Evolutionary conservation across 208 protist genomes (phyloP), one percentile per base, ranked within the genome.

Genomic region (Tetramitus jugosus): DNA sequence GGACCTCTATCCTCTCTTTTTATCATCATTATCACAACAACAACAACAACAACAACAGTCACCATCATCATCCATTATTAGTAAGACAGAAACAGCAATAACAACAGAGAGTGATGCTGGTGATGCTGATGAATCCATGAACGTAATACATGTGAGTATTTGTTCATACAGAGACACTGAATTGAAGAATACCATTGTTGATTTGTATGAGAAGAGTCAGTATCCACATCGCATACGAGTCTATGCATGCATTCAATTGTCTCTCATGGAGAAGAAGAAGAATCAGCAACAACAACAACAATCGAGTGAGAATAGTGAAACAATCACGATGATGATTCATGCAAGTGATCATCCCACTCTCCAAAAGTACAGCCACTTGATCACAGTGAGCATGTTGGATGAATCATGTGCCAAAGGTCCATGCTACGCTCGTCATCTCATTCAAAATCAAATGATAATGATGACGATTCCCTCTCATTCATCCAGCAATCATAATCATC

Each of bases 131-230:
- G n/a, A 31, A 33, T 17, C 56, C 13, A 20, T 10, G 35, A 40
- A 8, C 0, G 23, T 2, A 65, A 65, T 65, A 20, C 40, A 40
- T 65, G 31, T 65, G 23, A 40, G 33, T 2, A 65, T 65, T 65
- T 65, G 60, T 65, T 39, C 60, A 40, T 65, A 65, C 40, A 35
- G 60, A 65, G 60, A 65, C 20, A n/a, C 31, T 65, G 60, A 65
- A 40, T 40, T 35, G 23, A n/a, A 65, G 40, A 13, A 65, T 23
- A 65, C 60, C 0, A 39, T 65, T 17, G 40, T 40, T 4, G 60
- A 65, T 17, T 20, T 65, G 60, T 65, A 40, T 40, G 31, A 65
- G 40, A 65, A 65, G 23, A 10, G 33, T 20, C 23, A 65, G 7
- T 65, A 39, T 65, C 26, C 26, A 40, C 8, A 65, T 65, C n/a